phyloP scores from a whole-genome alignment of 306 rosid species.

The Quercus ilex region DNA sequence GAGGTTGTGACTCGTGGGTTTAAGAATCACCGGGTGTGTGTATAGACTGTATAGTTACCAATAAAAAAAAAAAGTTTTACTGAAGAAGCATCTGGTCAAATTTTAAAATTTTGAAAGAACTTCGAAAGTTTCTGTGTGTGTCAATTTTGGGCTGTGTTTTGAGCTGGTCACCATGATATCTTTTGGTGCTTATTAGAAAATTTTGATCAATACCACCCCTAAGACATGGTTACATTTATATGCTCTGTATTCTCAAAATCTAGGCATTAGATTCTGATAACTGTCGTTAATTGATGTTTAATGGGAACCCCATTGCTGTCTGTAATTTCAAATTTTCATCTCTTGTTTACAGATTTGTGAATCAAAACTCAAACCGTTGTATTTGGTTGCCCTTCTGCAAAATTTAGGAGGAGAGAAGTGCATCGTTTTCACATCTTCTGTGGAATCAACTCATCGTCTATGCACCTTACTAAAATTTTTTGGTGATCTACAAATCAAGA shows the following conservation, averaged over 20 bases:
- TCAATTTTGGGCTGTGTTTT: not conserved
- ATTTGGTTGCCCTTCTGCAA: slow-evolving; percentile 78
- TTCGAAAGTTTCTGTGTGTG: not conserved
- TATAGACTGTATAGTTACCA: too few species aligned
- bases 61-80: too few species aligned
- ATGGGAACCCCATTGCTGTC: not conserved
- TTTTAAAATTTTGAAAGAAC: not conserved
- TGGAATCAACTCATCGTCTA: slow-evolving; percentile 85
- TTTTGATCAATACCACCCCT: not conserved
- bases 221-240: not conserved
- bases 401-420: slow-evolving; percentile 74
- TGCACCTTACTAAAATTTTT: slow-evolving; percentile 75
- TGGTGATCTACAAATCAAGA: slow-evolving; percentile 53
- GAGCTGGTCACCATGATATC: not conserved
- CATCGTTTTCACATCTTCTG: slow-evolving; percentile 86
- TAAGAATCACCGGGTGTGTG: too few species aligned
- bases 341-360: slow-evolving; percentile 62
- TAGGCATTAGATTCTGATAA: not conserved
- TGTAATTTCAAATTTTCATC: slow-evolving; percentile 16
- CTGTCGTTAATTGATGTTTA: not conserved
- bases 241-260: not conserved
- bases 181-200: too few species aligned
- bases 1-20: too few species aligned
- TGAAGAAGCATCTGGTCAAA: not conserved
- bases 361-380: slow-evolving; percentile 72